These are phyloP conservation scores for Picochlorum sp. DNA, from an alignment of 139 green algal genomes.

Conservation along the genomic window DNA sequence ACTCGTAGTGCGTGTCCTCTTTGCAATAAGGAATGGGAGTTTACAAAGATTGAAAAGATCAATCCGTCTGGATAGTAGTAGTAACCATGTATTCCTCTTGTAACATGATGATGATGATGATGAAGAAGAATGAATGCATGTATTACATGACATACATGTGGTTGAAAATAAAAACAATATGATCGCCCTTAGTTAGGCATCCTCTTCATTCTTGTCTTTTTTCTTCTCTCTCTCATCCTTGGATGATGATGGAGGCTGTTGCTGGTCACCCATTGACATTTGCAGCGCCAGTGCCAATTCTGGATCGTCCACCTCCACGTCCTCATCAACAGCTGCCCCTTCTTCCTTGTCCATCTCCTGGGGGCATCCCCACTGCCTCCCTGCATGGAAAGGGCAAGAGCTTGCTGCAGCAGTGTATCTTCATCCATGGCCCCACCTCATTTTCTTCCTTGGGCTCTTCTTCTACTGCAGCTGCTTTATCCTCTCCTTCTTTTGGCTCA, in stretches of 20 bases:
- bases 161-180: neutral
- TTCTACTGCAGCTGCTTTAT: neutral
- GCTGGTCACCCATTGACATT: conserved; percentile 17
- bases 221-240: too few species aligned
- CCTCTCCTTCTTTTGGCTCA: neutral
- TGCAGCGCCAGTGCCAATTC: conserved; percentile 32
- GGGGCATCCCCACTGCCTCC: neutral
- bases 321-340: neutral
- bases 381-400: conserved; percentile 89
- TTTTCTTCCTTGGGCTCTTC: conserved; percentile 7
- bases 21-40: conserved; percentile 94
- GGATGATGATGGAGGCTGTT: neutral
- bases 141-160: too few species aligned
- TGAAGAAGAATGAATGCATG: too few species aligned
- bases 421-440: conserved; percentile 63
- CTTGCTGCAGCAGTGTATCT: conserved; percentile 70
- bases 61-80: neutral
- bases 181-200: neutral
- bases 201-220: conserved; percentile 6
- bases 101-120: too few species aligned
- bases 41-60: conserved; percentile 78
- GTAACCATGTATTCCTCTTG: neutral
- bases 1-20: conserved; percentile 85
- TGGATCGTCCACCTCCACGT: conserved; percentile 26
- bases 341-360: neutral